Conservation (phyloP, 2,329 filamentous ascomycete species). For the Xylaria sp. region DNA sequence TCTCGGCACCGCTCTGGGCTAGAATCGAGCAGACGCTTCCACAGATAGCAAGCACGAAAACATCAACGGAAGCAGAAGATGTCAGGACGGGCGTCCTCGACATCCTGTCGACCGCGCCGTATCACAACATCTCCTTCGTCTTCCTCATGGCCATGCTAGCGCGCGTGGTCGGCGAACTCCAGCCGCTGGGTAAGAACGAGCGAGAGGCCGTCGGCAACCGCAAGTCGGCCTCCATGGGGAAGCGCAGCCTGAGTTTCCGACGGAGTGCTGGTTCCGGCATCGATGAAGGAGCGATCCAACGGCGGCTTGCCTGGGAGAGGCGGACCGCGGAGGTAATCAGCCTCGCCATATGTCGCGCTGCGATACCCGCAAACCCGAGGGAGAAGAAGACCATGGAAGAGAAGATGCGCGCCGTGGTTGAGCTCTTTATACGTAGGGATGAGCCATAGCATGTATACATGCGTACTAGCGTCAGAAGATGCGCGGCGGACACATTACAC, state of each 20-base stretch:
- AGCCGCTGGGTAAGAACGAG: slow-evolving; percentile 53
- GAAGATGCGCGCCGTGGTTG: slow-evolving; percentile 72
- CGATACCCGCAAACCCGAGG: slow-evolving; percentile 54
- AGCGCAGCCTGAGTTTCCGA: slow-evolving; percentile 60
- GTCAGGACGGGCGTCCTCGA: slow-evolving; percentile 72
- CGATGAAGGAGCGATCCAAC: slow-evolving; percentile 61
- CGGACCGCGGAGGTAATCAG: slow-evolving; percentile 74
- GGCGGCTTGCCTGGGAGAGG: slow-evolving; percentile 67
- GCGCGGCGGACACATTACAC: neutral
- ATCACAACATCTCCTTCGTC: slow-evolving; percentile 89
- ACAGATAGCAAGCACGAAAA: slow-evolving; percentile 48
- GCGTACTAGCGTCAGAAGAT: too few species aligned
- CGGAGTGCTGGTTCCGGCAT: slow-evolving; percentile 43
- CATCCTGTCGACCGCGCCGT: slow-evolving; percentile 74
- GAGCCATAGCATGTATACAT: slow-evolving; percentile 14
- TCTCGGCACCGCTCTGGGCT: slow-evolving; percentile 76
- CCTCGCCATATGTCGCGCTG: slow-evolving; percentile 67
- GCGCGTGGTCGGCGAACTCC: slow-evolving; percentile 61
- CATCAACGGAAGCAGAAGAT: slow-evolving; percentile 50
- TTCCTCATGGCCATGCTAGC: slow-evolving; percentile 82
- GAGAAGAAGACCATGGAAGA: slow-evolving; percentile 71
- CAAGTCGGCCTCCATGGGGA: slow-evolving; percentile 47
- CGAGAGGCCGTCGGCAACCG: slow-evolving; percentile 49
- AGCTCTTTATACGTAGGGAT: slow-evolving; percentile 70
- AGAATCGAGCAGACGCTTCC: slow-evolving; percentile 69